phyloP scores from a whole-genome alignment of 2,329 filamentous ascomycete species.

The Sordariomycetes sp. region DNA sequence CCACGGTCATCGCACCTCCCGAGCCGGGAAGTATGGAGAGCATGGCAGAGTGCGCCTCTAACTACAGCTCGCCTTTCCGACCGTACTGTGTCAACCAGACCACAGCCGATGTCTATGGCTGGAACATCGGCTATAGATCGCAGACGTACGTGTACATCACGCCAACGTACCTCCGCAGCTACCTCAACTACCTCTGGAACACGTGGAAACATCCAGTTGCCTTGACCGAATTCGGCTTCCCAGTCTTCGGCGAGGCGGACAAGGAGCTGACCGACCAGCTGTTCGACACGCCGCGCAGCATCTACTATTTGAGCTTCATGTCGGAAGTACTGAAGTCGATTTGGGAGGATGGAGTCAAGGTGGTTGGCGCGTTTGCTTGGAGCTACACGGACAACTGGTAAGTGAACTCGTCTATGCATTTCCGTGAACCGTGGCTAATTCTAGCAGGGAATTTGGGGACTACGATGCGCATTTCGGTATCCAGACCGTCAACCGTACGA shows the following conservation, averaged over 20 bases:
- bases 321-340: constrained; percentile 45
- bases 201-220: constrained; percentile 40
- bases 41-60: constrained; percentile 35
- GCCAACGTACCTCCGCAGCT: constrained; percentile 45
- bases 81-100: constrained; percentile 44
- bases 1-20: constrained; percentile 41
- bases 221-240: constrained; percentile 49
- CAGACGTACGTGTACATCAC: constrained; percentile 49
- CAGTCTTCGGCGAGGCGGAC: constrained; percentile 35
- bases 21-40: constrained; percentile 21
- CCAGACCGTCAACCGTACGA: constrained; percentile 45
- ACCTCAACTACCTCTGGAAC: constrained; percentile 49
- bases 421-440: not conserved
- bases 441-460: constrained; percentile 35
- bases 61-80: constrained; percentile 31
- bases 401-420: not conserved
- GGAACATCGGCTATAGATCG: constrained; percentile 49
- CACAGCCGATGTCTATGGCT: constrained; percentile 37
- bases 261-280: constrained; percentile 37
- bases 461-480: constrained; percentile 39
- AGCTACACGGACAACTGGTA: constrained; percentile 39
- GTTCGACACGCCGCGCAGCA: constrained; percentile 41
- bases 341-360: constrained; percentile 44
- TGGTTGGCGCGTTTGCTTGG: constrained; percentile 46
- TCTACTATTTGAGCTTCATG: constrained; percentile 46